Evolutionary conservation across 306 rosid species (phyloP).

Genomic region (Trichosanthes truncata): DNA sequence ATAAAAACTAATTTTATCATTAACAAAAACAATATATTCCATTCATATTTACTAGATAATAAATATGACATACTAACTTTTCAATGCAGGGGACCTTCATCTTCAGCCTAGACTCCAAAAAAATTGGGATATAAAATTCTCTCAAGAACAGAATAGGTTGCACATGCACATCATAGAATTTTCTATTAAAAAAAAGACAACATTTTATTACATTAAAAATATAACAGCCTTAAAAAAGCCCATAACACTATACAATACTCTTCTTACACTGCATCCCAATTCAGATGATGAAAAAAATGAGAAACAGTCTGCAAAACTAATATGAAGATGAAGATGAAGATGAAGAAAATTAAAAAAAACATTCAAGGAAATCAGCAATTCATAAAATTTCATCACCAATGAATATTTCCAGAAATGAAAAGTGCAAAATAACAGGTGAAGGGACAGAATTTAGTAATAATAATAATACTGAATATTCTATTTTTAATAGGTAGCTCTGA

Average conservation of each 20-base stretch:
- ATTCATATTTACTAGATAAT: not conserved
- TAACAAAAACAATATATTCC: not conserved
- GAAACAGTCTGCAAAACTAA: not conserved
- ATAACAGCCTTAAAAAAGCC: too few species aligned
- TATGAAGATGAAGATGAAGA: not conserved
- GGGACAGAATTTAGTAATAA: not conserved
- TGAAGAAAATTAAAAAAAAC: not conserved
- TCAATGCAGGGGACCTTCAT: not conserved
- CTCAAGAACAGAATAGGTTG: not conserved
- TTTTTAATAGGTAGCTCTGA: not conserved
- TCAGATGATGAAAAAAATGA: not conserved
- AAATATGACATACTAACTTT: not conserved
- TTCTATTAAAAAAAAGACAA: too few species aligned
- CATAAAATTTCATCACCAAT: not conserved
- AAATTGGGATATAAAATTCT: not conserved
- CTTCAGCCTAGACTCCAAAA: not conserved
- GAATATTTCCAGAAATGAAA: not conserved
- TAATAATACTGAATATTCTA: not conserved
- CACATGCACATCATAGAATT: too few species aligned
- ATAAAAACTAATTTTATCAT: not conserved
- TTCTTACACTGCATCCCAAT: too few species aligned
- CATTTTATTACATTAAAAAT: too few species aligned
- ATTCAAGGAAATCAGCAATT: not conserved
- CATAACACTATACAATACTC: not conserved
- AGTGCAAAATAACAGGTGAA: not conserved